Evolutionary conservation across 352 stramenopile species (phyloP), one percentile per base, ranked within the genome.

Genomic region (Phytophthora syringae): DNA sequence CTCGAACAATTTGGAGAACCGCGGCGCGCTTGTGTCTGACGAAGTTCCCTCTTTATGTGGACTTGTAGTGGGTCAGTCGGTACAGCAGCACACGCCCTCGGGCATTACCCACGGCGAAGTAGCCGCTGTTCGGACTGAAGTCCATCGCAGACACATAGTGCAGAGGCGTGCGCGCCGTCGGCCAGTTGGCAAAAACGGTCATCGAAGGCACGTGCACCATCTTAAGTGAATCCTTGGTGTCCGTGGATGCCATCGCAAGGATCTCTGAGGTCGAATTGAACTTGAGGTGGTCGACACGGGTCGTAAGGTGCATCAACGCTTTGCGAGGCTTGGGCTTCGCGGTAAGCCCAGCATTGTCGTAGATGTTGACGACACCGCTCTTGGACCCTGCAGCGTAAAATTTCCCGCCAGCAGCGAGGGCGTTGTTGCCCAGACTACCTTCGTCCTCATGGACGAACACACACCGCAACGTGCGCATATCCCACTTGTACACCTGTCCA

Each of bases 131-230:
- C 1, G 96, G 96, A 58, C 94, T 99, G 67, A 99, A 99, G 68
- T 98, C 96, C 74, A 99, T 89, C 43, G 82, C 85, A 56, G 92
- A 98, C 30, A 99, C 96, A 78, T 99, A 99, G 47, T 97, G 87
- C 12, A 99, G 75, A n/a, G 98, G 98, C 42, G 98, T 99, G 39
- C 93, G 91, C 27, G 88, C 77, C 21, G 97, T 99, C 4, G 98
- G 98, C 98, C 98, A 99, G 81, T 99, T 99, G 24, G 86, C 80
- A 67, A 99, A 99, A 16, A 99, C 97, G 20, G 94, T 99, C 45
- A 88, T 74, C 1, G 91, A 94, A 43, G 97, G 90, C 47, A 99
- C 70, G 78, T 99, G 96, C 34, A 99, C 81, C 25, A 99, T 70
- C 67, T 98, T 98, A 42, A 99, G 74, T 48, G 91, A 88, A 66